Conservation (phyloP, 1,139 yeast species). For the Kurtzmaniella natalensis region DNA sequence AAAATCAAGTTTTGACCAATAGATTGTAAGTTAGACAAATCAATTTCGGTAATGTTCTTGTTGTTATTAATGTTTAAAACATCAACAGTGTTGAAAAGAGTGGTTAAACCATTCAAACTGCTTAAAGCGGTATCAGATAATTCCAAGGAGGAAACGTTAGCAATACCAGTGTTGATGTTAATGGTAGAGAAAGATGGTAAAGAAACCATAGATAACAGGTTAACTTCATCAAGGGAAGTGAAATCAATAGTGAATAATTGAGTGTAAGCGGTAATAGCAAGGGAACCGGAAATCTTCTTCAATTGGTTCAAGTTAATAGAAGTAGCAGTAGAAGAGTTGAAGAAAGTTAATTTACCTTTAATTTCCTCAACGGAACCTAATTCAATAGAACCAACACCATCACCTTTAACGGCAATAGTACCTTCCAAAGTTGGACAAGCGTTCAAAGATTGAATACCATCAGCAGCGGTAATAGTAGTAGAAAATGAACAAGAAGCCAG, state of each 20-base stretch:
- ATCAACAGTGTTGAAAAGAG: constrained; percentile 28
- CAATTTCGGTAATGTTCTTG: constrained; percentile 37
- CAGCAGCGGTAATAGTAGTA: constrained; percentile 36
- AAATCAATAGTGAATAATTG: constrained; percentile 40
- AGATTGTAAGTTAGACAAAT: constrained; percentile 30
- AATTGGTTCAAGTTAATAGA: constrained; percentile 30
- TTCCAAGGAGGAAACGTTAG: constrained; percentile 29
- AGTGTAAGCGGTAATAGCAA: constrained; percentile 35
- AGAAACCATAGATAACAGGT: constrained; percentile 33
- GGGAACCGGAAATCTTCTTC: constrained; percentile 32
- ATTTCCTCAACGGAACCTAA: constrained; percentile 32
- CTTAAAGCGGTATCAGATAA: constrained; percentile 44
- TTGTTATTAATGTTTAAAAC: constrained; percentile 42
- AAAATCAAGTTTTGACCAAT: constrained; percentile 36
- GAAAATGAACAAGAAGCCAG: constrained; percentile 32
- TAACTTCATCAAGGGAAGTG: constrained; percentile 26
- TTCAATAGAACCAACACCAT: constrained; percentile 29
- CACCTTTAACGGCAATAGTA: constrained; percentile 36
- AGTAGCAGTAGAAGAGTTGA: constrained; percentile 40
- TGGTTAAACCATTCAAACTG: constrained; percentile 30
- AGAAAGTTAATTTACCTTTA: constrained; percentile 30
- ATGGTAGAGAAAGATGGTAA: constrained; percentile 41
- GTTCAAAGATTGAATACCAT: constrained; percentile 30
- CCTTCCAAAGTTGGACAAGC: constrained; percentile 43
- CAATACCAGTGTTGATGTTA: constrained; percentile 35